These are phyloP conservation scores for Tardiomyces digboiensis DNA, from an alignment of 1,139 yeast species.

Conservation along the genomic window DNA sequence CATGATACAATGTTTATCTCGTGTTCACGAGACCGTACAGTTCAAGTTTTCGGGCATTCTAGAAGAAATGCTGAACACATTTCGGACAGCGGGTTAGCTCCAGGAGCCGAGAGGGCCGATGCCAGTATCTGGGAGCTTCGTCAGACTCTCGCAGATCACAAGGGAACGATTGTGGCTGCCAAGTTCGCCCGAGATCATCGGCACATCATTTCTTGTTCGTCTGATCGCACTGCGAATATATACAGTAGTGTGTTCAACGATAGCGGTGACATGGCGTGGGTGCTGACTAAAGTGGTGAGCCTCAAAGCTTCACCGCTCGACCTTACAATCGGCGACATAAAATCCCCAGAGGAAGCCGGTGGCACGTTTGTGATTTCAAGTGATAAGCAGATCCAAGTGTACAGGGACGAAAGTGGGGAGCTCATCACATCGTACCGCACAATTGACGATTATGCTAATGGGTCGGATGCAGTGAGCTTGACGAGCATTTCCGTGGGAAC, in stretches of 20 bases:
- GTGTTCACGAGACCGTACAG: conserved; percentile 51
- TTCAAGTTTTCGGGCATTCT: conserved; percentile 38
- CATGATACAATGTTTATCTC: conserved; percentile 12
- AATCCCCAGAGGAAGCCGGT: background rate
- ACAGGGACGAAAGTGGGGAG: conserved; percentile 31
- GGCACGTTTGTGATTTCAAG: conserved; percentile 37
- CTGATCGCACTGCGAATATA: conserved; percentile 48
- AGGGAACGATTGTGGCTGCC: conserved; percentile 41
- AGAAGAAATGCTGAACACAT: conserved; percentile 9
- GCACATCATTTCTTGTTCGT: conserved; percentile 42
- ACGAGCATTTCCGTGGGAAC: conserved; percentile 15
- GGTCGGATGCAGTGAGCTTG: conserved; percentile 19
- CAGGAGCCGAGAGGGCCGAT: too few species aligned
- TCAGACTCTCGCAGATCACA: conserved; percentile 50
- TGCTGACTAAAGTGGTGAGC: conserved; percentile 38
- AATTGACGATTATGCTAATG: conserved; percentile 4
- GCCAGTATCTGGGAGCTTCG: conserved; percentile 40
- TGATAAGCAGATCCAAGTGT: conserved; percentile 40
- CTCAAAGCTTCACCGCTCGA: conserved; percentile 35
- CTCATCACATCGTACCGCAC: conserved; percentile 34
- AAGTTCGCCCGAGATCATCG: conserved; percentile 21
- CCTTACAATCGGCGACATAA: conserved; percentile 11
- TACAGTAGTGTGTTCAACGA: conserved; percentile 31
- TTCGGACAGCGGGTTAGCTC: too few species aligned
- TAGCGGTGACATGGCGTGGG: background rate